Evolutionary conservation across 768 basidiomycete species (phyloP).

Genomic region (Tulasnella sp.): DNA sequence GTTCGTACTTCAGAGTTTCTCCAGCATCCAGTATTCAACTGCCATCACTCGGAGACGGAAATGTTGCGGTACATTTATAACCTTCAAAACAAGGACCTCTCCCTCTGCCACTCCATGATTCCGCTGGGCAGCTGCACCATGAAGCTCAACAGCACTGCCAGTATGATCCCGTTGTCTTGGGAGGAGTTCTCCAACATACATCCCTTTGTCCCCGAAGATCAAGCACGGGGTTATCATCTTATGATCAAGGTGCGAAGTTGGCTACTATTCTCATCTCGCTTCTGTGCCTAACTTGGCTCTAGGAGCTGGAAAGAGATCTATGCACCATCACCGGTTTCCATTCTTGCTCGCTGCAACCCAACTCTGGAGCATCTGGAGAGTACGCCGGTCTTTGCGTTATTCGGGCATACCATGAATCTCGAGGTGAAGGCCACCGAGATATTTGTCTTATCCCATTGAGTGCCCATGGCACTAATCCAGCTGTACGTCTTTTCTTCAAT

Average conservation of each 20-base stretch:
- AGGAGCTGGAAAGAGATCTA: conserved; percentile 87
- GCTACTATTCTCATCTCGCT: neutral
- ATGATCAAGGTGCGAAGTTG: conserved; percentile 57
- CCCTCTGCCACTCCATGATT: conserved; percentile 93
- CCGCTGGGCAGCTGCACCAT: conserved; percentile 92
- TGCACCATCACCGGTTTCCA: conserved; percentile 95
- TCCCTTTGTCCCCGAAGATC: conserved; percentile 83
- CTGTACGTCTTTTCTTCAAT: conserved; percentile 40
- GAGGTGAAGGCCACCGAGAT: conserved; percentile 73
- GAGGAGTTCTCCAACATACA: conserved; percentile 84
- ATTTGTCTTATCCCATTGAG: conserved; percentile 90
- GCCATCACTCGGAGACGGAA: conserved; percentile 95
- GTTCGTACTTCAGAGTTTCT: conserved; percentile 60
- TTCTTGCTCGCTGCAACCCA: conserved; percentile 93
- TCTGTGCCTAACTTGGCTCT: neutral
- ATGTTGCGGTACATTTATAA: conserved; percentile 96
- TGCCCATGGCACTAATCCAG: conserved; percentile 97
- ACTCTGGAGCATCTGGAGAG: conserved; percentile 97
- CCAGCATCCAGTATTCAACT: conserved; percentile 86
- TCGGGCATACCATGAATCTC: conserved; percentile 84
- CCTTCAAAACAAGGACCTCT: conserved; percentile 87
- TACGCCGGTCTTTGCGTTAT: conserved; percentile 94
- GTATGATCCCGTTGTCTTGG: conserved; percentile 95
- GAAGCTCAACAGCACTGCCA: conserved; percentile 97
- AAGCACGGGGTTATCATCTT: conserved; percentile 75